These are phyloP conservation scores for Barnettozyma sp. DNA, from an alignment of 805 yeast species.

Conservation along the genomic window DNA sequence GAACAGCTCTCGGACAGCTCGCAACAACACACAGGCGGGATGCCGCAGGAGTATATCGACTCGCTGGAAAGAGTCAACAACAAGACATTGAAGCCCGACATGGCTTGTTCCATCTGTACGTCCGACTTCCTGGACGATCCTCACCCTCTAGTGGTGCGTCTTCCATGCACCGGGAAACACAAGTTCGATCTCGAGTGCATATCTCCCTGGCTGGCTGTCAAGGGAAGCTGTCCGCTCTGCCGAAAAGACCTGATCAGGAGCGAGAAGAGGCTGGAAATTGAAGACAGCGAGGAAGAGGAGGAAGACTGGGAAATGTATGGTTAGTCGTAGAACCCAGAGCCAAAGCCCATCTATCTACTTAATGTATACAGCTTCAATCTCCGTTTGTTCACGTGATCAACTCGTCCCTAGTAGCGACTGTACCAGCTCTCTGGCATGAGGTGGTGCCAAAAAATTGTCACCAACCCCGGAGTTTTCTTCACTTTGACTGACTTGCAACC, in stretches of 20 bases:
- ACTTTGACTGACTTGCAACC: background rate
- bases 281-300: conserved; percentile 42
- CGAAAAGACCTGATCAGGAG: conserved; percentile 59
- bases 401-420: too few species aligned
- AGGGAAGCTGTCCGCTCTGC: conserved; percentile 81
- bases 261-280: conserved; percentile 30
- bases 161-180: conserved; percentile 62
- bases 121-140: conserved; percentile 61
- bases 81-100: conserved; percentile 36
- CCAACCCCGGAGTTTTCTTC: conserved; percentile 4
- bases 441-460: too few species aligned
- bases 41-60: conserved; percentile 65
- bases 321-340: too few species aligned
- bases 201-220: conserved; percentile 76
- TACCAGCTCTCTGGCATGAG: background rate
- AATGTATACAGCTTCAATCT: too few species aligned
- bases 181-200: conserved; percentile 85
- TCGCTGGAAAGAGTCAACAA: conserved; percentile 63
- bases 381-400: too few species aligned
- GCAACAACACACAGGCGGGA: conserved; percentile 39
- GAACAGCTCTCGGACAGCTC: conserved; percentile 17
- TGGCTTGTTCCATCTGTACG: conserved; percentile 83
- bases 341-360: too few species aligned
- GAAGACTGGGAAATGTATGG: conserved; percentile 82
- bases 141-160: conserved; percentile 70